Base-by-base conservation (phyloP, 2,329 filamentous ascomycete genomes). In the Chalaropsis ovoidea region DNA sequence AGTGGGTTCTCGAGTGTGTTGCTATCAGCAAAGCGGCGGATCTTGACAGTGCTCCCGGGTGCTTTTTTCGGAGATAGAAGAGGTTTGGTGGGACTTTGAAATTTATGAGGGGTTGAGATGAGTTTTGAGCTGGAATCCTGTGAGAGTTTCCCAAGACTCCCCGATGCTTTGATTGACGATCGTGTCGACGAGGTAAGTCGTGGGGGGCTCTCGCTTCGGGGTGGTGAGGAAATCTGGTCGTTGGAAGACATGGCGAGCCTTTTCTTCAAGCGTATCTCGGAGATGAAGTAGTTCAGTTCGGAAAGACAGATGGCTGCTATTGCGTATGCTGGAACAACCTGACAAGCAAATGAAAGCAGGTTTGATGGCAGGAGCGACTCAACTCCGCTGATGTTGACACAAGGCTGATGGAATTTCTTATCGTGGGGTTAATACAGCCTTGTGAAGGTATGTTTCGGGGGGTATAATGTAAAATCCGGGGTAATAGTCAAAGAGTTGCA, bases 11-110 rank as follows among this genome's bases (percentile, higher is more conserved):
- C 67, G 35, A 66, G 64, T 27, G 65, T 62, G n/a, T 68, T 54
- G 54, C 35, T 65, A 19, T 65, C 65, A n/a, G 64, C 65, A 22
- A 67, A 45, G 13, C 67, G 61, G 15, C 64, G 64, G 24, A 68
- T 42, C 52, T 68, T 68, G 39, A 66, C 52, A 27, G 66, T 63
- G 35, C 58, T 65, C 35, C 63, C 64, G 5, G 69, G 68, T 17
- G 68, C 69, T 68, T 76, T 77, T 47, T 68, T 71, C 1, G 75
- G 72, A 3, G 75, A 75, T 5, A 68, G 49, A 6, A 75, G 68
- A 0, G 66, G 52, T 65, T 68, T 70, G 68, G 70, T 19, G 24
- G n/a, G 63, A 63, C 71, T 35, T 66, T 70, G 52, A 1, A 62
- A 31, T 27, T 42, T 56, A 7, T n/a, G 19, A 10, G 52, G 52